Base-by-base conservation (phyloP, 306 rosid species). In the Pyrus betulifolia region DNA sequence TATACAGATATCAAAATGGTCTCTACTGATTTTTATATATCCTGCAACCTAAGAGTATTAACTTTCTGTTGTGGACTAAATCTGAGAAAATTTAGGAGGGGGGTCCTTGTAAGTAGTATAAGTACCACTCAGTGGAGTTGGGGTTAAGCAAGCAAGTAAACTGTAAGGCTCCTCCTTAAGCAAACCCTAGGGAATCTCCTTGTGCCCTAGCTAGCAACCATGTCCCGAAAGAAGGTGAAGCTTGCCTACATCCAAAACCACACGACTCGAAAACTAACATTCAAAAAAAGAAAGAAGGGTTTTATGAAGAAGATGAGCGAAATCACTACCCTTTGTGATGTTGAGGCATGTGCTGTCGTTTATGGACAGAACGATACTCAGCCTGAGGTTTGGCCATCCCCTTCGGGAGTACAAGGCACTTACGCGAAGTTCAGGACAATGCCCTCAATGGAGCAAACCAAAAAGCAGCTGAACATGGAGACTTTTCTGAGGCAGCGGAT, bases 321-420 rank as follows among this genome's bases (percentile, higher is more conserved):
- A 51, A 1, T 57, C 23, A 57, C 25, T n/a, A 57, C 11, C n/a
- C 61, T 57, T 57, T 57, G 61, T 42, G 90, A 83, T 4, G 75
- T 88, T 61, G 61, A 84, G 1, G 88, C 87, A 0, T 90, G 90
- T n/a, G 86, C 90, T n/a, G 58, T 90, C 6, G 76, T 90, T 65
- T 70, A 69, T 6, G 77, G 77, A n/a, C 83, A 85, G 22, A 79
- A 69, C 52, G 78, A 72, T 11, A 35, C 85, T 2, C 67, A 75
- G 1, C 69, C 86, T 0, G 84, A 83, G 33, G 64, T 82, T 4
- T 85, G 88, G 86, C 90, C 91, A 18, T 72, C 76, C 38, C 21
- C 58, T 2, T 10, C 12, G 1, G 82, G 84, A 38, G 74, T 57
- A 28, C 74, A 72, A 5, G 22, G 30, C 4, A 70, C 73, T 3